Percentiles rank a stretch among this genome's conserved stretches.
Conservation (phyloP, 805 yeast genomes). For the Kodamaea jinghongensis region DNA sequence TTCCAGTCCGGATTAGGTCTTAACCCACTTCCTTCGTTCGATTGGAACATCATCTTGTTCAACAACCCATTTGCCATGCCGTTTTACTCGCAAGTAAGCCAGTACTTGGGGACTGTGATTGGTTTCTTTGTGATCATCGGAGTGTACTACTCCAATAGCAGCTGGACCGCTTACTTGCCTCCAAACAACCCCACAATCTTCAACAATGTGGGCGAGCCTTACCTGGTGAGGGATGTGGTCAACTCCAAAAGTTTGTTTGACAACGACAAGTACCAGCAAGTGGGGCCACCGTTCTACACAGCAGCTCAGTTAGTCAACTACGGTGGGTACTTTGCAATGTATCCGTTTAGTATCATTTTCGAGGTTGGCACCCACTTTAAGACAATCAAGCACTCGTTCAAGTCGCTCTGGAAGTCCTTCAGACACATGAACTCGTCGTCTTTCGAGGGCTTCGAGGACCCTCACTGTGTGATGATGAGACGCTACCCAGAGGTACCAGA, state of each 20-base stretch:
- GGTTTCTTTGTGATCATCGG: conserved; percentile 24
- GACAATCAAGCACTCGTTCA: conserved; percentile 13
- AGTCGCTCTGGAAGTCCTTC: conserved; percentile 14
- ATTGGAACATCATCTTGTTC: conserved; percentile 23
- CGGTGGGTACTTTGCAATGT: conserved; percentile 23
- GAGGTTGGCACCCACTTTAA: conserved; percentile 14
- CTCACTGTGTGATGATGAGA: conserved; percentile 31
- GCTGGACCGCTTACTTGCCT: conserved; percentile 30
- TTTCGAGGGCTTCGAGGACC: conserved; percentile 33
- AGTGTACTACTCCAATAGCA: conserved; percentile 25
- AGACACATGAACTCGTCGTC: conserved; percentile 21
- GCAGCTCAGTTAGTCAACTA: conserved; percentile 21
- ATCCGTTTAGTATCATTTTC: conserved; percentile 24
- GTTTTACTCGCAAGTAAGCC: conserved; percentile 23
- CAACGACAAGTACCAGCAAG: conserved; percentile 15
- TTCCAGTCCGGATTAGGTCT: conserved; percentile 24
- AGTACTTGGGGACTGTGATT: conserved; percentile 22
- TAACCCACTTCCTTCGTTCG: conserved; percentile 30
- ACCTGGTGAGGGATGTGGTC: conserved; percentile 15
- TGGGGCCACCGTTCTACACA: conserved; percentile 21
- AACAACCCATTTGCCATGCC: conserved; percentile 20
- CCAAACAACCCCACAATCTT: conserved; percentile 20
- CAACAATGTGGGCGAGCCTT: conserved; percentile 22
- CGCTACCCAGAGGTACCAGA: conserved; percentile 35
- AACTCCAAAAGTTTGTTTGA: conserved; percentile 11